Percentiles rank a stretch among this genome's conserved stretches.
These are phyloP conservation scores for Aegilops sharonensis DNA, from an alignment of 176 grass and related monocot species.

Conservation along the genomic window DNA sequence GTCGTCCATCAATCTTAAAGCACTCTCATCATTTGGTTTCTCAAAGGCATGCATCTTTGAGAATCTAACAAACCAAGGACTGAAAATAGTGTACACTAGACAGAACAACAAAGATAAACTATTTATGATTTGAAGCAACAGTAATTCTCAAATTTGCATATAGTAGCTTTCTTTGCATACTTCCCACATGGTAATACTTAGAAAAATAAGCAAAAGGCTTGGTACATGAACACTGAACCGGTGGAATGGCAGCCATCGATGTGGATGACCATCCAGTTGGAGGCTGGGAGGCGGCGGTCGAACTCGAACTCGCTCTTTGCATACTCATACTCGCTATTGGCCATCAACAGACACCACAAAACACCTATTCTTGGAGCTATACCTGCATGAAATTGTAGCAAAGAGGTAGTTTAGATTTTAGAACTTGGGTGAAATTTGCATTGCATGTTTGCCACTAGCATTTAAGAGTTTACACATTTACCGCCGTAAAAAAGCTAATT, in stretches of 20 bases:
- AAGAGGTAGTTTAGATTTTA: not conserved
- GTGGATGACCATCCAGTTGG: conserved; percentile 74
- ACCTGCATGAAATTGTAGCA: not conserved
- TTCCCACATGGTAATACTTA: not conserved
- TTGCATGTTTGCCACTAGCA: too few species aligned
- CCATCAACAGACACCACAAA: conserved; percentile 40
- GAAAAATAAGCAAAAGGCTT: not conserved
- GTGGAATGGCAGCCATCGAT: conserved; percentile 84
- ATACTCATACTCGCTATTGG: conserved; percentile 81
- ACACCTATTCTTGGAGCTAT: not conserved
- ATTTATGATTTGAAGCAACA: not conserved
- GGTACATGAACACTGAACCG: conserved; percentile 17
- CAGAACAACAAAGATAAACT: conserved; percentile 4
- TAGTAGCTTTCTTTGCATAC: not conserved
- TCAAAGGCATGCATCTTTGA: conserved; percentile 44
- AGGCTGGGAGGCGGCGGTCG: conserved; percentile 53
- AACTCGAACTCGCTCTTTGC: conserved; percentile 67
- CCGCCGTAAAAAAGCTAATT: too few species aligned
- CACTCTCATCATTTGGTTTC: conserved; percentile 13
- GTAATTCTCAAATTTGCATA: not conserved
- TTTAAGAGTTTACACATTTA: too few species aligned
- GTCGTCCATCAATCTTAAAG: conserved; percentile 1
- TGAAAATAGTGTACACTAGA: conserved; percentile 2
- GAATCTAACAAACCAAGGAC: conserved; percentile 52
- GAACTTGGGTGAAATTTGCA: not conserved